Conservation (phyloP, 2,329 filamentous ascomycete genomes). For the Apiospora kogelbergensis region DNA sequence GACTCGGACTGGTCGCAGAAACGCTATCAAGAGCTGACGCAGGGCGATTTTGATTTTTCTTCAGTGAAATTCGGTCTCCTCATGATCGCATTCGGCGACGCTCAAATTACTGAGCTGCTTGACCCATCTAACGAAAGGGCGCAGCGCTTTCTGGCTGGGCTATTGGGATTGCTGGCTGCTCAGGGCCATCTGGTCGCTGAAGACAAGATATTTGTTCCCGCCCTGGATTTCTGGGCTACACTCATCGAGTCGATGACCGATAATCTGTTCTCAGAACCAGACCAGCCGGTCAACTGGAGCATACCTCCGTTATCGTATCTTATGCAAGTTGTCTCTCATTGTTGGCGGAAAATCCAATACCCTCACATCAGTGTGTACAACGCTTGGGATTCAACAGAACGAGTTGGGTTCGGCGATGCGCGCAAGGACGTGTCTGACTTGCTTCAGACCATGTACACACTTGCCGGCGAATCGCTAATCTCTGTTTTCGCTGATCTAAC, state of each 20-base stretch:
- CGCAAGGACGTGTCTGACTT: slow-evolving; percentile 79
- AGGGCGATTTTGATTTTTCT: slow-evolving; percentile 64
- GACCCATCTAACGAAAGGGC: slow-evolving; percentile 49
- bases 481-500: slow-evolving; percentile 57
- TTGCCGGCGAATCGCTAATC: slow-evolving; percentile 57
- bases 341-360: slow-evolving; percentile 69
- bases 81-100: slow-evolving; percentile 68
- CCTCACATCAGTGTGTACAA: slow-evolving; percentile 57
- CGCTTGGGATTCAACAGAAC: slow-evolving; percentile 70
- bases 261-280: slow-evolving; percentile 51
- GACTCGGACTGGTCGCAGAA: slow-evolving; percentile 58
- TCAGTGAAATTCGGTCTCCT: slow-evolving; percentile 65
- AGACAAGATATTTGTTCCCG: slow-evolving; percentile 71
- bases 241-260: slow-evolving; percentile 71
- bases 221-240: slow-evolving; percentile 79
- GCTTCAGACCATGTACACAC: slow-evolving; percentile 67
- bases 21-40: slow-evolving; percentile 54
- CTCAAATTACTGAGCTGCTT: slow-evolving; percentile 61
- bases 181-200: slow-evolving; percentile 69
- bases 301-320: slow-evolving; percentile 57
- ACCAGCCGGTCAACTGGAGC: slow-evolving; percentile 53
- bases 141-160: slow-evolving; percentile 53
- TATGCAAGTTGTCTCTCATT: slow-evolving; percentile 63
- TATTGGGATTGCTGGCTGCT: slow-evolving; percentile 66
- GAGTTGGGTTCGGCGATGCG: slow-evolving; percentile 68